These are phyloP conservation scores for Phytophthora fragariae DNA, from an alignment of 352 stramenopile genomes.

Conservation along the genomic window DNA sequence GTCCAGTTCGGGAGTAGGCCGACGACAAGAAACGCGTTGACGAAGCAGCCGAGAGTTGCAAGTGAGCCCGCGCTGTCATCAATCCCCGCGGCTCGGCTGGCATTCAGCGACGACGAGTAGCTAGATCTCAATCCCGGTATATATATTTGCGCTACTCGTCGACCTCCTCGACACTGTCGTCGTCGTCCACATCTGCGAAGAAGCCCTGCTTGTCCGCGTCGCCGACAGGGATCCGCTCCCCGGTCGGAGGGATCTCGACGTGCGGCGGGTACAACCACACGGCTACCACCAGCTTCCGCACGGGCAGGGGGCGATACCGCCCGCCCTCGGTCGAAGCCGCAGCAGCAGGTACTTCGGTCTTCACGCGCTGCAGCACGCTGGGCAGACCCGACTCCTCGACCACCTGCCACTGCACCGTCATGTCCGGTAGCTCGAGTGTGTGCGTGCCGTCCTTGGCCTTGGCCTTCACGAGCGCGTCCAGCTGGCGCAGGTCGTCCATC, in stretches of 20 bases:
- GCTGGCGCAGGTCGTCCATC: conserved; percentile 50
- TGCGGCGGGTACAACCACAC: conserved; percentile 81
- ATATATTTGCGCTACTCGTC: conserved; percentile 13
- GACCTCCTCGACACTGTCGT: conserved; percentile 16
- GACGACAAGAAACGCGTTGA: conserved; percentile 17
- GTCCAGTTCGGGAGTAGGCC: conserved; percentile 14
- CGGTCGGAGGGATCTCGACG: conserved; percentile 65
- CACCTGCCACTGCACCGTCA: conserved; percentile 74
- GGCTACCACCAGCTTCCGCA: conserved; percentile 62
- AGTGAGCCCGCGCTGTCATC: conserved; percentile 17
- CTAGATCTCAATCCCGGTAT: too few relatives aligned
- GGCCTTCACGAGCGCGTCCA: conserved; percentile 55
- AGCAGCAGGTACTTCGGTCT: not conserved
- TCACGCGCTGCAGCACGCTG: conserved; percentile 54
- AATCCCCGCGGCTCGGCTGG: not conserved
- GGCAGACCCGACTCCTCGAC: conserved; percentile 57
- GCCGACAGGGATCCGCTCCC: conserved; percentile 58
- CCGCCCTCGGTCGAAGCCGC: not conserved
- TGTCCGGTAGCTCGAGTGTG: conserved; percentile 33
- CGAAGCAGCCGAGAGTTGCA: conserved; percentile 5
- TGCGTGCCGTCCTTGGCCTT: conserved; percentile 44
- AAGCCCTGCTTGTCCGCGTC: conserved; percentile 56
- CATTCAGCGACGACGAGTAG: not conserved
- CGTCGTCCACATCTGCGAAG: conserved; percentile 39
- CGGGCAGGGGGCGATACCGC: conserved; percentile 55